Conservation (phyloP, 192 early-diverging fungal genomes). For the Jimgerdemannia lactiflua region DNA sequence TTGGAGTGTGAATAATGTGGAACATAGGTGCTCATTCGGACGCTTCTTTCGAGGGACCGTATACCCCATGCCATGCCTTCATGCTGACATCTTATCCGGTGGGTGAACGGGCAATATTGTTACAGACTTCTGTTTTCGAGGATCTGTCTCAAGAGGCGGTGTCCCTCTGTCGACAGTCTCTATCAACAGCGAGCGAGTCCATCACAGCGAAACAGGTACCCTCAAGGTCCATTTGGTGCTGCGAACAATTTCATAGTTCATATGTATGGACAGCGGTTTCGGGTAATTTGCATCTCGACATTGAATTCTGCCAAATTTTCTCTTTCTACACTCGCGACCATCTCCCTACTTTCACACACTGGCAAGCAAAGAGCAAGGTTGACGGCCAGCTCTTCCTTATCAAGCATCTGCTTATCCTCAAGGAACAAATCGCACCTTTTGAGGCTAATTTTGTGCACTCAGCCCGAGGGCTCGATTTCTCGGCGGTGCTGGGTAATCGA, state of each 20-base stretch:
- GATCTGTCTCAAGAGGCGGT: conserved; percentile 86
- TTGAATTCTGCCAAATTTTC: neutral
- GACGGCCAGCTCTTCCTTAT: conserved; percentile 84
- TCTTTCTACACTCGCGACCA: neutral
- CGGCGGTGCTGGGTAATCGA: conserved; percentile 50
- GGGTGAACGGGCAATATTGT: neutral
- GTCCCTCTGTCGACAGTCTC: conserved; percentile 58
- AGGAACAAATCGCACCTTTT: conserved; percentile 79
- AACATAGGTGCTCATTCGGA: neutral
- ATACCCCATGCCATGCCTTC: too few species aligned
- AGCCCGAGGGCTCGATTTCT: conserved; percentile 69
- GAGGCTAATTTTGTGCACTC: conserved; percentile 72
- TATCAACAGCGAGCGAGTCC: conserved; percentile 46
- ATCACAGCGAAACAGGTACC: conserved; percentile 49
- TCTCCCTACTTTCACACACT: conserved; percentile 11
- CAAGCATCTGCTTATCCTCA: conserved; percentile 81
- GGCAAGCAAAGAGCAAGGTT: conserved; percentile 39
- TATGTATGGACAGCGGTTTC: neutral
- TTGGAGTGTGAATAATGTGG: conserved; percentile 1
- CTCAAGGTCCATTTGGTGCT: neutral
- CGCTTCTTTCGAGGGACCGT: too few species aligned
- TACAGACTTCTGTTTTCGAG: conserved; percentile 71
- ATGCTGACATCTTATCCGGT: too few species aligned
- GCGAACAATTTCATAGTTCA: neutral
- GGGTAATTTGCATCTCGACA: neutral